Percentiles rank a stretch among this genome's conserved stretches.
These are phyloP conservation scores for Gynandropsis gynandra DNA, from an alignment of 345 rosid species.

Conservation along the genomic window DNA sequence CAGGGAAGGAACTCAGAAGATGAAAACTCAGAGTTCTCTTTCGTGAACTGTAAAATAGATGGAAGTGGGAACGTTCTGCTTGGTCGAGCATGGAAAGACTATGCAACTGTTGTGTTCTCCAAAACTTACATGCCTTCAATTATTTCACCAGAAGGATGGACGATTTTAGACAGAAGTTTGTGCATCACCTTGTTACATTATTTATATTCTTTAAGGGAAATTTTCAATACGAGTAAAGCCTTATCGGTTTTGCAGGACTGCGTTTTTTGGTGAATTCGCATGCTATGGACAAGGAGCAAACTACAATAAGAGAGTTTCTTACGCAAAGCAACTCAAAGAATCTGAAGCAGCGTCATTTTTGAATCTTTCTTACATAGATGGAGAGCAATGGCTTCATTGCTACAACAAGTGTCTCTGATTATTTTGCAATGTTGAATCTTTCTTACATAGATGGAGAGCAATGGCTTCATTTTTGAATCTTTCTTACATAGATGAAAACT, in stretches of 20 bases:
- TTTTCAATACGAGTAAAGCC: too few relatives aligned
- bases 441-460: too few relatives aligned
- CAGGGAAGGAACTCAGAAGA: constrained; percentile 39
- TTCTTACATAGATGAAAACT: constrained; percentile 43
- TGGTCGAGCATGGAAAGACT: constrained; percentile 68
- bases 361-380: constrained; percentile 46
- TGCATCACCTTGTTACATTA: too few relatives aligned
- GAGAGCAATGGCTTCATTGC: constrained; percentile 45
- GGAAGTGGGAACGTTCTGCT: constrained; percentile 70
- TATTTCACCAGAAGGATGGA: constrained; percentile 57
- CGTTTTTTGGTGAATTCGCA: constrained; percentile 46
- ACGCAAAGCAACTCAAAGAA: constrained; percentile 34
- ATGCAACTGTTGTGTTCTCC: constrained; percentile 58
- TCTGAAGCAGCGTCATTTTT: constrained; percentile 40
- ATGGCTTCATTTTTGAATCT: constrained; percentile 32
- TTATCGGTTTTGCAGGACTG: constrained; percentile 43
- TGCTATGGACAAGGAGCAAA: constrained; percentile 50
- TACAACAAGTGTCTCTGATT: too few relatives aligned
- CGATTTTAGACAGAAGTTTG: constrained; percentile 59
- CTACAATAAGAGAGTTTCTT: constrained; percentile 29
- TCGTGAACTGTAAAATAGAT: constrained; percentile 45
- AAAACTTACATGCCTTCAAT: constrained; percentile 53
- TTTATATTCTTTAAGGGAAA: too few relatives aligned
- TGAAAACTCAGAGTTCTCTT: constrained; percentile 64
- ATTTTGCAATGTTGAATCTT: too few relatives aligned